These are phyloP conservation scores for Butyriboletus loyo DNA, from an alignment of 768 basidiomycete genomes.

Conservation along the genomic window DNA sequence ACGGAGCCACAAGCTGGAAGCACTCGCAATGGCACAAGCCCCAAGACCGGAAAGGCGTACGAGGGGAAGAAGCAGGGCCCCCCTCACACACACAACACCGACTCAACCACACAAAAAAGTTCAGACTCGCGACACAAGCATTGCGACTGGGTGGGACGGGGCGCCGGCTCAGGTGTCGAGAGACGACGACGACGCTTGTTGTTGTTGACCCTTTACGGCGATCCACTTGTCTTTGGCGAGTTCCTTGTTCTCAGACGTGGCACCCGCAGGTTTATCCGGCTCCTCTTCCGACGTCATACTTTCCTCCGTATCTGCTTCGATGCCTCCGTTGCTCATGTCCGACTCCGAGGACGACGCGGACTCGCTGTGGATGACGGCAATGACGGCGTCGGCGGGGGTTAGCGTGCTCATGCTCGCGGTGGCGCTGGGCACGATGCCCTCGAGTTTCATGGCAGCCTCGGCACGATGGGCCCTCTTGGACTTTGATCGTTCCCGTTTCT, in stretches of 20 bases:
- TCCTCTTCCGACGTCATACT: constrained; percentile 74
- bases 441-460: constrained; percentile 32
- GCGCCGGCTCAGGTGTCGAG: constrained; percentile 11
- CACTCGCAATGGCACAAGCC: constrained; percentile 18
- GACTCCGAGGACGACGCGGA: constrained; percentile 55
- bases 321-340: constrained; percentile 54
- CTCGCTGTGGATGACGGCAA: constrained; percentile 24
- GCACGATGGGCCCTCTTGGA: constrained; percentile 45
- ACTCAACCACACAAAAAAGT: constrained; percentile 11
- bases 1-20: constrained; percentile 14
- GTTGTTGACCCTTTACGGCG: constrained; percentile 57
- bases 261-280: constrained; percentile 38
- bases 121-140: constrained; percentile 10
- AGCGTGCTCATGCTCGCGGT: constrained; percentile 8
- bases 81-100: not conserved
- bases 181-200: constrained; percentile 22
- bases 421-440: constrained; percentile 7
- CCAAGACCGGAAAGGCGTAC: constrained; percentile 11
- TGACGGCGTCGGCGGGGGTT: constrained; percentile 16
- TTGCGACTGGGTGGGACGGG: no score
- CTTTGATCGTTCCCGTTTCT: constrained; percentile 57
- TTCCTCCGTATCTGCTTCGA: constrained; percentile 74
- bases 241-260: constrained; percentile 22
- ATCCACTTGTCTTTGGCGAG: constrained; percentile 71
- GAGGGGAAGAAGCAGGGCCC: not conserved